A percentile compares a stretch with the other conserved stretches of the same genome.
phyloP scores from a whole-genome alignment of 805 yeast species.

The Barnettozyma populi region DNA sequence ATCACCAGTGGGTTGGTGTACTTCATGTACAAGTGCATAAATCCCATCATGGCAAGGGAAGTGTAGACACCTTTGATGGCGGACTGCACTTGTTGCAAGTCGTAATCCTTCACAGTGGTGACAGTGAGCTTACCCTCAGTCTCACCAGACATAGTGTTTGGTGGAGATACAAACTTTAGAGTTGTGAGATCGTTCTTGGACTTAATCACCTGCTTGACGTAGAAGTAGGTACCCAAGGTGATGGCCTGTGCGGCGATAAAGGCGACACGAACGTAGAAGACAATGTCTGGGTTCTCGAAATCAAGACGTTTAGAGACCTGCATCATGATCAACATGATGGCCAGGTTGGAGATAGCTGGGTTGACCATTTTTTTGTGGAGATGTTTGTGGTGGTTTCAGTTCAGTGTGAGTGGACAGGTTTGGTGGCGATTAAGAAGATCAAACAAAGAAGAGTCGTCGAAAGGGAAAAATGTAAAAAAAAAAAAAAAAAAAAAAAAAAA shows the following conservation, averaged over 20 bases:
- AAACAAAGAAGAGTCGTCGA: no score
- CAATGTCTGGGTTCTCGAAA: slow-evolving; percentile 73
- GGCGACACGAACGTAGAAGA: slow-evolving; percentile 68
- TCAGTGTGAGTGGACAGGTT: no score
- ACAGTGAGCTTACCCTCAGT: slow-evolving; percentile 69
- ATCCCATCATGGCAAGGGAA: slow-evolving; percentile 92
- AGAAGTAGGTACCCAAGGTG: slow-evolving; percentile 62
- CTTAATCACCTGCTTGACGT: slow-evolving; percentile 54
- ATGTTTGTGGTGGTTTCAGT: no score
- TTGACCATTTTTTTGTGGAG: slow-evolving; percentile 29
- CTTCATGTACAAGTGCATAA: slow-evolving; percentile 97
- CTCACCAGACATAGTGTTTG: slow-evolving; percentile 73
- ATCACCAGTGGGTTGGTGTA: slow-evolving; percentile 95
- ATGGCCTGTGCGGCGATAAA: slow-evolving; percentile 63
- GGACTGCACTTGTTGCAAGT: slow-evolving; percentile 75
- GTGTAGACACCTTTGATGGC: slow-evolving; percentile 82
- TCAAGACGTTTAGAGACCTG: slow-evolving; percentile 86
- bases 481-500: no score
- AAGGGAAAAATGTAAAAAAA: no score
- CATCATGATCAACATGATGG: slow-evolving; percentile 93
- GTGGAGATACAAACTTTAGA: slow-evolving; percentile 83
- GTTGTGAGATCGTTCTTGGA: slow-evolving; percentile 87
- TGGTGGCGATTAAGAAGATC: no score
- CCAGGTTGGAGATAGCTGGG: slow-evolving; percentile 82
- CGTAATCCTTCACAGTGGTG: slow-evolving; percentile 93